Percentiles rank a stretch among this genome's conserved stretches.
These are phyloP conservation scores for Beauveria sp. DNA, from an alignment of 2,329 filamentous ascomycete species.

Conservation along the genomic window DNA sequence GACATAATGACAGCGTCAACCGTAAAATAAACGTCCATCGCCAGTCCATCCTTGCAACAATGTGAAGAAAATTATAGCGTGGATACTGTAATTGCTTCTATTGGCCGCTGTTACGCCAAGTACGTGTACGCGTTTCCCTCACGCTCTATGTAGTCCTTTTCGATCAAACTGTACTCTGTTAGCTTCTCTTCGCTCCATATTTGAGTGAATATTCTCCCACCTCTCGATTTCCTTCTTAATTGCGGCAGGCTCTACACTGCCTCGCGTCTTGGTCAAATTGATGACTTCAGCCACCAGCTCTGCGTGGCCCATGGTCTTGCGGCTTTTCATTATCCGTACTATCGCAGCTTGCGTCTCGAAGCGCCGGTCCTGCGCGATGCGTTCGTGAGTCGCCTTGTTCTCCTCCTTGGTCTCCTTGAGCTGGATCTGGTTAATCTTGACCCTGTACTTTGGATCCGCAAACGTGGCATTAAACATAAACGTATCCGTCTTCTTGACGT, in stretches of 20 bases:
- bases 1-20: too few species aligned
- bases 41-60: too few species aligned
- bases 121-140: constrained; percentile 66
- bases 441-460: constrained; percentile 70
- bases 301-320: constrained; percentile 79
- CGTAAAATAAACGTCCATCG: too few species aligned
- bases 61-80: background rate
- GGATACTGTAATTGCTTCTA: background rate
- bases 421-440: constrained; percentile 99
- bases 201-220: constrained; percentile 35
- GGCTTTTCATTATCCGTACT: constrained; percentile 92
- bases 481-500: constrained; percentile 70
- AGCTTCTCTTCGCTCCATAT: constrained; percentile 9
- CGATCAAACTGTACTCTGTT: constrained; percentile 58
- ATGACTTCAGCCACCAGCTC: constrained; percentile 90
- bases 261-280: constrained; percentile 76
- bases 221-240: constrained; percentile 98
- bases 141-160: constrained; percentile 88
- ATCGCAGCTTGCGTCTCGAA: constrained; percentile 97
- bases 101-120: constrained; percentile 44
- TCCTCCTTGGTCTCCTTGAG: constrained; percentile 92
- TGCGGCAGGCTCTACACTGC: constrained; percentile 73
- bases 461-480: constrained; percentile 79
- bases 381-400: constrained; percentile 87
- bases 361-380: constrained; percentile 80